Percentiles rank a stretch among this genome's conserved stretches.
phyloP scores from a whole-genome alignment of 352 stramenopile genomes.

The Phytopythium litorale region DNA sequence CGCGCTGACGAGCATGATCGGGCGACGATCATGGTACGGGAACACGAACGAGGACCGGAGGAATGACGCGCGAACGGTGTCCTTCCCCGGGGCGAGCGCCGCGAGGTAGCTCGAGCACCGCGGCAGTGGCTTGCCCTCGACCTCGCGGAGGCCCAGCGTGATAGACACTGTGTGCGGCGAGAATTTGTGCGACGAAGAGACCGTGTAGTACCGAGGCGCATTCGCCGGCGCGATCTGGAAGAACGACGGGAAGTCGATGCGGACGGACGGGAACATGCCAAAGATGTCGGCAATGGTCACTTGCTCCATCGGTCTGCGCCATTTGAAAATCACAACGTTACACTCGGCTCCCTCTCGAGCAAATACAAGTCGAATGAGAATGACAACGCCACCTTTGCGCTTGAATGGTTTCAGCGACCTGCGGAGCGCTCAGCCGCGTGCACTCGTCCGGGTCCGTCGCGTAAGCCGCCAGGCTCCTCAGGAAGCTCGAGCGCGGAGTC shows the following conservation, averaged over 20 bases:
- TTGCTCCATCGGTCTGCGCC: conserved; percentile 22
- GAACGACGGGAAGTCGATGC: conserved; percentile 57
- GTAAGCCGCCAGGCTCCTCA: conserved; percentile 58
- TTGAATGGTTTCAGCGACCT: conserved; percentile 42
- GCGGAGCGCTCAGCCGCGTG: conserved; percentile 34
- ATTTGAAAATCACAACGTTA: background rate
- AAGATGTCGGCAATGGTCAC: conserved; percentile 63
- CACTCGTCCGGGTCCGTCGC: conserved; percentile 53
- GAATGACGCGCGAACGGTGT: conserved; percentile 57
- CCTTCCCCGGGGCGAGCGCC: conserved; percentile 29
- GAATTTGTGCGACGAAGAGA: conserved; percentile 73
- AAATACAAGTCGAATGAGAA: too few relatives aligned
- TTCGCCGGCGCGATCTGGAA: conserved; percentile 67
- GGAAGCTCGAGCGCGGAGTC: conserved; percentile 51
- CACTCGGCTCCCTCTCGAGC: background rate
- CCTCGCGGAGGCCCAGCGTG: conserved; percentile 63
- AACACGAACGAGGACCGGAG: conserved; percentile 78
- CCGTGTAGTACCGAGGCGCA: conserved; percentile 73
- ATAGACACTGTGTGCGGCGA: conserved; percentile 57
- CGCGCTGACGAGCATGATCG: conserved; percentile 73
- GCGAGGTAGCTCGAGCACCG: conserved; percentile 77
- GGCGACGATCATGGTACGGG: conserved; percentile 46
- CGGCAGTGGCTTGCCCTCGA: conserved; percentile 44
- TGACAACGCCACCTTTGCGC: conserved; percentile 25
- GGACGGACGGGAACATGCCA: conserved; percentile 61